A percentile compares a stretch with the other conserved stretches of the same genome.
Evolutionary conservation across 257 asterid genomes (phyloP).

Genomic region (Leptodermis oblonga): DNA sequence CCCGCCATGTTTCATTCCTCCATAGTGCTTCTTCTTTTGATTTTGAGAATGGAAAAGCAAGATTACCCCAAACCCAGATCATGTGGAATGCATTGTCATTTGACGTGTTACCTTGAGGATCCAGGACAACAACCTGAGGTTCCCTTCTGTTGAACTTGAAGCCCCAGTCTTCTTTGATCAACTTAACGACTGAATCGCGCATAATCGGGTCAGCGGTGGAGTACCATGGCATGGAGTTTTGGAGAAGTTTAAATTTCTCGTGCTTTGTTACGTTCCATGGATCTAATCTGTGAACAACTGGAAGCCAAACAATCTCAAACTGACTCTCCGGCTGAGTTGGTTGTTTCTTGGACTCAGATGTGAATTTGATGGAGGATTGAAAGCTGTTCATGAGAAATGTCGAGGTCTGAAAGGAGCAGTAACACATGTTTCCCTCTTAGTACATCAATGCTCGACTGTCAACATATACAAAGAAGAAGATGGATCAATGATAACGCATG

Average conservation of each 20-base stretch:
- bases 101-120: slow-evolving; percentile 68
- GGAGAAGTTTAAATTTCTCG: slow-evolving; percentile 32
- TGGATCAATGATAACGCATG: too few species aligned
- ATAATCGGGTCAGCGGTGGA: slow-evolving; percentile 63
- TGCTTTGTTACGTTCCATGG: slow-evolving; percentile 28
- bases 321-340: slow-evolving; percentile 43
- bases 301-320: slow-evolving; percentile 88
- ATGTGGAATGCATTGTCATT: slow-evolving; percentile 69
- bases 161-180: slow-evolving; percentile 49
- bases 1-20: slow-evolving; percentile 61
- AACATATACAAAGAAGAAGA: background rate
- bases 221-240: slow-evolving; percentile 78
- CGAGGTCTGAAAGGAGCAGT: slow-evolving; percentile 66
- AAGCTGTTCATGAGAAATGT: slow-evolving; percentile 62
- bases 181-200: slow-evolving; percentile 59
- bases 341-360: slow-evolving; percentile 34
- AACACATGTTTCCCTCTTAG: slow-evolving; percentile 62
- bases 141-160: slow-evolving; percentile 54
- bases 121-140: slow-evolving; percentile 77
- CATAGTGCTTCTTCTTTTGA: slow-evolving; percentile 59
- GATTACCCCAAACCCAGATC: slow-evolving; percentile 94
- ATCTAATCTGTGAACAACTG: slow-evolving; percentile 38
- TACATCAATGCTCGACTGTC: slow-evolving; percentile 58
- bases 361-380: slow-evolving; percentile 68
- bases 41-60: slow-evolving; percentile 73